Evolutionary conservation across 768 basidiomycete genomes (phyloP).

Genomic region (Leccinum ochraceum): DNA sequence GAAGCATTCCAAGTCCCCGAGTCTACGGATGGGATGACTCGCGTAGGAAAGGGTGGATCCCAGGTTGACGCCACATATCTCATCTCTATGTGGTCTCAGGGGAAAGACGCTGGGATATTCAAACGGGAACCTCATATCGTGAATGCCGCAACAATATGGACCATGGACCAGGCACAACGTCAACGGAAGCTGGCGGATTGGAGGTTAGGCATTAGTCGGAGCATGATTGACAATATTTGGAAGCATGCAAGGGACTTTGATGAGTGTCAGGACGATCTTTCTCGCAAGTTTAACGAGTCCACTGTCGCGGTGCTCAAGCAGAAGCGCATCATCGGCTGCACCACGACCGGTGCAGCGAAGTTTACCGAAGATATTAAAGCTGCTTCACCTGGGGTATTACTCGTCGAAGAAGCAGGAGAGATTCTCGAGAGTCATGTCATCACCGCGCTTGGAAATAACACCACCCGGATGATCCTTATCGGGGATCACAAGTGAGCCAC

Average conservation of each 20-base stretch:
- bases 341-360: slow-evolving; percentile 70
- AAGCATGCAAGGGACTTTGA: slow-evolving; percentile 41
- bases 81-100: slow-evolving; percentile 46
- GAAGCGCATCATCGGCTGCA: slow-evolving; percentile 65
- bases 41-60: slow-evolving; percentile 44
- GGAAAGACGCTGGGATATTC: slow-evolving; percentile 47
- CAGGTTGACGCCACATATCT: slow-evolving; percentile 42
- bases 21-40: slow-evolving; percentile 45
- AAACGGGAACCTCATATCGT: slow-evolving; percentile 23
- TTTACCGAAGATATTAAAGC: slow-evolving; percentile 48
- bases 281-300: slow-evolving; percentile 37
- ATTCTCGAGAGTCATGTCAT: slow-evolving; percentile 69
- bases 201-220: slow-evolving; percentile 36
- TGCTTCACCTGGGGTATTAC: slow-evolving; percentile 49
- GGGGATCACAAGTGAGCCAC: slow-evolving; percentile 70
- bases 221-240: slow-evolving; percentile 37
- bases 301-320: slow-evolving; percentile 36
- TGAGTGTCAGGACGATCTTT: slow-evolving; percentile 35
- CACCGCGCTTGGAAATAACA: slow-evolving; percentile 50
- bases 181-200: slow-evolving; percentile 33
- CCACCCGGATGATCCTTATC: slow-evolving; percentile 61
- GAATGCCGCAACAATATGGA: slow-evolving; percentile 38
- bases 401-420: slow-evolving; percentile 76
- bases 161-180: slow-evolving; percentile 32
- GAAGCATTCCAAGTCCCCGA: slow-evolving; percentile 47